phyloP scores from a whole-genome alignment of 495 filamentous ascomycete species.

The Daldinia caldariorum region DNA sequence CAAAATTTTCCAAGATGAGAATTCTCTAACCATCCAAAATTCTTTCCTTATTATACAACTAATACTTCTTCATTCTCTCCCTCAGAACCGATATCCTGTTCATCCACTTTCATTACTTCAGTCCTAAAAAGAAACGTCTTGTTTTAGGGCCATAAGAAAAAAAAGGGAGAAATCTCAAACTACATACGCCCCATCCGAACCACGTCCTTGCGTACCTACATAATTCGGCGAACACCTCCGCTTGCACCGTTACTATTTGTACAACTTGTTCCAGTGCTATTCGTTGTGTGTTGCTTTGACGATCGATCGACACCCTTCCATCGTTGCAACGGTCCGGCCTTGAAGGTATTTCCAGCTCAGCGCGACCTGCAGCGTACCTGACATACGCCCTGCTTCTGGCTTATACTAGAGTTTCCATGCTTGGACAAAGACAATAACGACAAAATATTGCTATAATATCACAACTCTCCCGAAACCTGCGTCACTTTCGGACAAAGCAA shows the following conservation, averaged over 20 bases:
- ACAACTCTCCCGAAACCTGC: conserved; percentile 48
- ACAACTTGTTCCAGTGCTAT: conserved; percentile 48
- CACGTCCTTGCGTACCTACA: conserved; percentile 37
- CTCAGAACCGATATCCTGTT: conserved; percentile 18
- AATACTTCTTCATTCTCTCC: conserved; percentile 31
- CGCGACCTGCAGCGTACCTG: conserved; percentile 44
- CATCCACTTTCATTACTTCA: conserved; percentile 22
- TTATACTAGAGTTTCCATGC: conserved; percentile 42
- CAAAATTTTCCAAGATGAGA: conserved; percentile 38
- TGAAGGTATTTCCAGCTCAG: conserved; percentile 36
- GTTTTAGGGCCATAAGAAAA: conserved; percentile 27
- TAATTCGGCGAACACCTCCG: conserved; percentile 45
- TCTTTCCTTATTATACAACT: conserved; percentile 37
- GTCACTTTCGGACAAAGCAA: conserved; percentile 42
- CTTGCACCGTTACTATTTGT: conserved; percentile 47
- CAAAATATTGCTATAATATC: conserved; percentile 45
- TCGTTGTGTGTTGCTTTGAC: conserved; percentile 44
- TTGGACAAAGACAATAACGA: conserved; percentile 40
- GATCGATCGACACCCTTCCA: conserved; percentile 40
- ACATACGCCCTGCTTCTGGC: conserved; percentile 37
- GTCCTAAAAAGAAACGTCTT: conserved; percentile 22
- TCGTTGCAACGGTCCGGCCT: conserved; percentile 38
- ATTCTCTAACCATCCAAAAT: conserved; percentile 39
- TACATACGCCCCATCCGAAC: conserved; percentile 36
- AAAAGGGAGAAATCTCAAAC: conserved; percentile 23